Conservation (phyloP, 371 early-diverging fungal species). For the Nematocida major region DNA sequence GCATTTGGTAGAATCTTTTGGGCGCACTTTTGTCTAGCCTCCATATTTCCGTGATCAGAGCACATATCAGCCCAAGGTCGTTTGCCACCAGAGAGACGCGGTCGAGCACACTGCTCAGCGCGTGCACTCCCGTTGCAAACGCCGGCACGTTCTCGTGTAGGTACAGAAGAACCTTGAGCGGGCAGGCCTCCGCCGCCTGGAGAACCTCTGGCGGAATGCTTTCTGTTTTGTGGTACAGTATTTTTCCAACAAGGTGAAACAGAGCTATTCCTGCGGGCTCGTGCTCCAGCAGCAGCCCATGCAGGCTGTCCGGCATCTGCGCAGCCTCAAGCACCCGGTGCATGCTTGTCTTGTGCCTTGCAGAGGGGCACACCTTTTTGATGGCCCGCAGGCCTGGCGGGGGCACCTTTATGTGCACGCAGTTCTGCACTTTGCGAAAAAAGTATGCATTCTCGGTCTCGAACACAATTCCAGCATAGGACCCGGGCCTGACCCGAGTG, state of each 20-base stretch:
- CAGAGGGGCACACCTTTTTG: neutral
- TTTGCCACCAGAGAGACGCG: neutral
- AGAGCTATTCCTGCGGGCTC: neutral
- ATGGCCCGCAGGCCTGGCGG: neutral
- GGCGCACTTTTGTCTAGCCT: neutral
- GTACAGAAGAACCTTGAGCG: conserved; percentile 17
- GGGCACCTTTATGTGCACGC: conserved; percentile 15
- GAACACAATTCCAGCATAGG: conserved; percentile 20
- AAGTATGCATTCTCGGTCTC: conserved; percentile 36
- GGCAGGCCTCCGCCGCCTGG: neutral
- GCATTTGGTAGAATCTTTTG: neutral
- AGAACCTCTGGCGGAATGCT: conserved; percentile 3
- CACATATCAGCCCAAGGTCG: neutral
- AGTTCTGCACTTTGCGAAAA: neutral
- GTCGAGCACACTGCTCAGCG: neutral
- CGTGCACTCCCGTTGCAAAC: neutral
- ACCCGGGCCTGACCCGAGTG: neutral
- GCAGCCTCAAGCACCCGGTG: neutral
- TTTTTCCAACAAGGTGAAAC: conserved; percentile 29
- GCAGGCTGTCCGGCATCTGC: neutral
- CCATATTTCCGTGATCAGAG: neutral
- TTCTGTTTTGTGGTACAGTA: conserved; percentile 36
- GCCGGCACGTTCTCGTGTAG: conserved; percentile 16
- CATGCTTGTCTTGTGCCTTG: neutral
- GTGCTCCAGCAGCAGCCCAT: neutral